These are phyloP conservation scores for Pseudogymnoascus pannorum DNA, from an alignment of 2,329 filamentous ascomycete species.

Conservation along the genomic window DNA sequence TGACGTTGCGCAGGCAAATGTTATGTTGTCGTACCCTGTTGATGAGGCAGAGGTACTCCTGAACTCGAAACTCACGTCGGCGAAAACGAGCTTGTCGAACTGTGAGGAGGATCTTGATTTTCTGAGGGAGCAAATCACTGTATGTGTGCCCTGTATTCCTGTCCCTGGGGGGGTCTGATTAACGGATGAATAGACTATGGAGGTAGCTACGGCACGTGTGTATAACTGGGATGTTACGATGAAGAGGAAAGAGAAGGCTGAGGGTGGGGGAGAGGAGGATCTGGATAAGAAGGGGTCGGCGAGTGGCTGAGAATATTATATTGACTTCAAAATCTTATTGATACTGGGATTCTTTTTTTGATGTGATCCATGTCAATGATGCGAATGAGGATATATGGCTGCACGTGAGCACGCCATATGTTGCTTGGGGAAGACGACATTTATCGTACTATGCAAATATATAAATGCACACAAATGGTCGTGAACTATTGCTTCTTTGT, in stretches of 20 bases:
- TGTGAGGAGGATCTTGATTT: slow-evolving; percentile 97
- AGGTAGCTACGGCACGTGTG: slow-evolving; percentile 92
- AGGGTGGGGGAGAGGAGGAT: slow-evolving; percentile 40
- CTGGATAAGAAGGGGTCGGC: slow-evolving; percentile 27
- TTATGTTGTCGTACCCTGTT: slow-evolving; percentile 93
- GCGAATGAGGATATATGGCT: not conserved
- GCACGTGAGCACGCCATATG: not conserved
- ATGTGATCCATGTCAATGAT: not conserved
- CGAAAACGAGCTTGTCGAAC: slow-evolving; percentile 72
- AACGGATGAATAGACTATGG: slow-evolving; percentile 94
- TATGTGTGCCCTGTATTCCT: slow-evolving; percentile 38
- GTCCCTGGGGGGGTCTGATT: no score
- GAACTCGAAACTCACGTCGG: slow-evolving; percentile 67
- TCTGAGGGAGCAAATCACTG: slow-evolving; percentile 90
- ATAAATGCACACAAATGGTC: not conserved
- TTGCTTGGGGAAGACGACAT: not conserved
- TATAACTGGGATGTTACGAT: slow-evolving; percentile 99
- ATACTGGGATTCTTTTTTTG: not conserved
- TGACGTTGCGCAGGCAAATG: slow-evolving; percentile 61
- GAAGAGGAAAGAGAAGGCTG: slow-evolving; percentile 80
- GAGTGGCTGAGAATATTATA: slow-evolving; percentile 21
- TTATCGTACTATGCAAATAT: not conserved
- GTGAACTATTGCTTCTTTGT: not conserved
- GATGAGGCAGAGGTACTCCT: slow-evolving; percentile 78
- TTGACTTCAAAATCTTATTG: not conserved